Conservation (phyloP, 169 alveolate genomes). For the Plasmodium adleri region DNA sequence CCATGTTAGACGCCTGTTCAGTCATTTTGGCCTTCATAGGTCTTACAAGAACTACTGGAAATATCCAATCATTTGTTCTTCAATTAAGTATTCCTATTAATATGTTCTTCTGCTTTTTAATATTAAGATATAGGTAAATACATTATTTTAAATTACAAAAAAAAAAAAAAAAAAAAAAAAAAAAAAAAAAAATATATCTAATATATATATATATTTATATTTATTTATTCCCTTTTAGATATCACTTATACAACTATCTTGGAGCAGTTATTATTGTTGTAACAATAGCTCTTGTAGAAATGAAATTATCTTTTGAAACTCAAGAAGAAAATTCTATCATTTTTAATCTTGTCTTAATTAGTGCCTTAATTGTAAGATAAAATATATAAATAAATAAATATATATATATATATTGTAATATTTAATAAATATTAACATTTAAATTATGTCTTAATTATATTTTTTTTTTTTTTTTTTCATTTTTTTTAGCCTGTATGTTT, state of each 20-base stretch:
- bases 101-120: conserved; percentile 55
- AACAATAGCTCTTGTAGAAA: conserved; percentile 56
- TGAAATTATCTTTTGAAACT: conserved; percentile 53
- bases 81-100: conserved; percentile 57
- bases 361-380: conserved; percentile 29
- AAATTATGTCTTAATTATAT: background rate
- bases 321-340: conserved; percentile 63
- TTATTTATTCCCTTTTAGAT: conserved; percentile 5
- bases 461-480: background rate
- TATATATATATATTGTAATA: too few species aligned
- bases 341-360: conserved; percentile 39
- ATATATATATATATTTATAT: background rate
- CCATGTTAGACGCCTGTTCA: conserved; percentile 38
- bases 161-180: background rate
- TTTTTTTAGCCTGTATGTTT: conserved; percentile 47
- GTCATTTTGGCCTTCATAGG: conserved; percentile 48
- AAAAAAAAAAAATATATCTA: background rate
- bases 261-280: conserved; percentile 51
- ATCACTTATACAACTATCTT: conserved; percentile 45
- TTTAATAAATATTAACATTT: too few species aligned
- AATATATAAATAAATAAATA: too few species aligned
- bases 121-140: conserved; percentile 45
- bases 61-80: conserved; percentile 50
- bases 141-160: background rate
- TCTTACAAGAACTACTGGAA: conserved; percentile 70